Conservation (phyloP, 257 asterid species). For the Gentiana macrophylla region DNA sequence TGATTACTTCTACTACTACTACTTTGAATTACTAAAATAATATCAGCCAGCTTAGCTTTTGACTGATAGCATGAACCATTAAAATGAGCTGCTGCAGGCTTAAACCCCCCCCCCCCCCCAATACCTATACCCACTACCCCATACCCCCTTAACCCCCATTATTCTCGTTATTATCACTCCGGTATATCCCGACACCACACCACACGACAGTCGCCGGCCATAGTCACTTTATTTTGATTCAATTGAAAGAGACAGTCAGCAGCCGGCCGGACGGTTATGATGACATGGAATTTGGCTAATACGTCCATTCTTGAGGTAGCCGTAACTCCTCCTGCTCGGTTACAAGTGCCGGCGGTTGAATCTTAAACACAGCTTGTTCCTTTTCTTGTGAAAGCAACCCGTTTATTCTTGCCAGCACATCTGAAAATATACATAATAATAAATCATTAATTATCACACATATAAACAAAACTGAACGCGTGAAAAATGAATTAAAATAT, state of each 20-base stretch:
- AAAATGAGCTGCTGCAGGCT: too few relatives aligned
- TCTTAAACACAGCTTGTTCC: constrained; percentile 9
- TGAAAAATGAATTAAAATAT: neutral
- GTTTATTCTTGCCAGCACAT: constrained; percentile 13
- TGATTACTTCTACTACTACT: too few relatives aligned
- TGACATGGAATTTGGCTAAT: constrained; percentile 1
- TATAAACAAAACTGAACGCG: neutral
- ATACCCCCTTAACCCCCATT: too few relatives aligned
- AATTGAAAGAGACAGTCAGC: neutral
- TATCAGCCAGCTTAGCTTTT: too few relatives aligned
- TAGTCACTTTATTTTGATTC: too few relatives aligned
- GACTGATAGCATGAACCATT: too few relatives aligned
- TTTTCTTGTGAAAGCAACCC: constrained; percentile 14
- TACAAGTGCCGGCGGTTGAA: constrained; percentile 4
- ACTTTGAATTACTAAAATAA: too few relatives aligned
- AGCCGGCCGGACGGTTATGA: neutral
- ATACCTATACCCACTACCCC: too few relatives aligned
- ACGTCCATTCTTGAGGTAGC: constrained; percentile 35
- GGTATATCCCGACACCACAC: too few relatives aligned
- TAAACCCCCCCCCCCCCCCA: too few relatives aligned
- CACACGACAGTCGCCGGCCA: neutral
- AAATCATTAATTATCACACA: neutral
- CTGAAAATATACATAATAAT: constrained; percentile 1
- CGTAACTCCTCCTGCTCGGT: constrained; percentile 20
- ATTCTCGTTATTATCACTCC: too few relatives aligned